Percentiles rank a stretch among this genome's conserved stretches.
Evolutionary conservation across 1,284 basidiomycete species (phyloP).

Genomic region (Rhodotorula sp.): DNA sequence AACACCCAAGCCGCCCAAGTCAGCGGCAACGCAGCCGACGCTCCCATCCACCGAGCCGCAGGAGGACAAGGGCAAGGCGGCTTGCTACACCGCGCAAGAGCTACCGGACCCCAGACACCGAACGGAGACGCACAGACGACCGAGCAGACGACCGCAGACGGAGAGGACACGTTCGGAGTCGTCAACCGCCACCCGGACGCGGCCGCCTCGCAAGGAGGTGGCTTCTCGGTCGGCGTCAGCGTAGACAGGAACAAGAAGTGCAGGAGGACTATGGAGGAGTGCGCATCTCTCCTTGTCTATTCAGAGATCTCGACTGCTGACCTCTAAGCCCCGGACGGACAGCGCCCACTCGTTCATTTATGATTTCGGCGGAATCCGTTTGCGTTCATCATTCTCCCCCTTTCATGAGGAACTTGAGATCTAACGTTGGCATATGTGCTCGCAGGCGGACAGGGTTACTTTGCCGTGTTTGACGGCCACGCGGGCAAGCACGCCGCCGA

Average conservation of each 20-base stretch:
- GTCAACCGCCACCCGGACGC: slow-evolving; percentile 15
- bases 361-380: slow-evolving; percentile 78
- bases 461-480: slow-evolving; percentile 97
- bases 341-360: slow-evolving; percentile 87
- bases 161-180: slow-evolving; percentile 33
- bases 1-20: slow-evolving; percentile 8
- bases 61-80: neutral
- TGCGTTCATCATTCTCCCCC: neutral
- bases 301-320: too few relatives aligned
- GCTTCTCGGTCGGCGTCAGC: slow-evolving; percentile 66
- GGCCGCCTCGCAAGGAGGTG: neutral
- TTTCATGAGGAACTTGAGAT: too few relatives aligned
- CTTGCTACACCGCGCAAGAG: neutral
- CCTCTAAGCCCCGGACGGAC: neutral
- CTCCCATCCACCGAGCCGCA: neutral
- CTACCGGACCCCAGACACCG: neutral
- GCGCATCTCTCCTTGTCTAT: neutral
- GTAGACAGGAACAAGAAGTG: slow-evolving; percentile 81
- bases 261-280: slow-evolving; percentile 91
- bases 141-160: slow-evolving; percentile 23
- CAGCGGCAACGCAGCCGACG: neutral
- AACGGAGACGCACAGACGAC: slow-evolving; percentile 20
- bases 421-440: too few relatives aligned
- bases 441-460: slow-evolving; percentile 81
- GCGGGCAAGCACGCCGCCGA: slow-evolving; percentile 98